Base-by-base conservation (phyloP, 352 stramenopile genomes). In the Phytophthora sojae region DNA sequence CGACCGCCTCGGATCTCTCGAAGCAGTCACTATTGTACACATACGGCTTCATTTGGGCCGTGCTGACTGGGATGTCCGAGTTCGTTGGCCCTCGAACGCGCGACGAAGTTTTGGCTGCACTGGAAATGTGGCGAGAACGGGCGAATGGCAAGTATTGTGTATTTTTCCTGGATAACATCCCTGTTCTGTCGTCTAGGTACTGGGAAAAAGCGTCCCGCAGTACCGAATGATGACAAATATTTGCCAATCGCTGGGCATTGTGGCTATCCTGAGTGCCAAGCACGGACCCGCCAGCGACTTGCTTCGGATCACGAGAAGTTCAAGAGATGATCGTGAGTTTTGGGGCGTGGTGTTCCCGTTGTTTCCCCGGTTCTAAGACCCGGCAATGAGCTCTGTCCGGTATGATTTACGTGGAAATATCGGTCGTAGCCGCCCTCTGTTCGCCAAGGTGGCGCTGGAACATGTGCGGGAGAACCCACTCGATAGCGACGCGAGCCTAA, bases 91-190 rank as follows among this genome's bases (percentile, higher is more conserved):
- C 11, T 5, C 37, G 37, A 14, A 45, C 11, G 37, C 11, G 11
- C 17, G 37, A 45, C 1, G 37, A 45, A 14, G 37, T 45, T 45
- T 45, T 45, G 12, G 4, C 6, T 15, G 37, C 37, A 15, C 37
- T 45, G 37, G 17, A 45, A 45, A 45, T 14, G 8, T 39, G 32
- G 32, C 37, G 30, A 19, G 37, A 9, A 6, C 7, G 17, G 17
- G 37, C 7, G 6, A 39, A 39, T 39, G 44, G 44, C 7, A 51
- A 51, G n/a, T 9, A 9, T 6, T 51, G n/a, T 9, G 15, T 26
- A 51, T 51, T 51, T 51, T 51, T 51, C 17, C 44, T 51, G 6
- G 19, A 51, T 25, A 23, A 51, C n/a, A 21, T 51, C 25, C 44
- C 19, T 5, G 2, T 17, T 7, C 7, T 8, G 14, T 26, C 4